Evolutionary conservation across 108 stramenopile genomes (phyloP).

Genomic region (Nitzschia sp.): DNA sequence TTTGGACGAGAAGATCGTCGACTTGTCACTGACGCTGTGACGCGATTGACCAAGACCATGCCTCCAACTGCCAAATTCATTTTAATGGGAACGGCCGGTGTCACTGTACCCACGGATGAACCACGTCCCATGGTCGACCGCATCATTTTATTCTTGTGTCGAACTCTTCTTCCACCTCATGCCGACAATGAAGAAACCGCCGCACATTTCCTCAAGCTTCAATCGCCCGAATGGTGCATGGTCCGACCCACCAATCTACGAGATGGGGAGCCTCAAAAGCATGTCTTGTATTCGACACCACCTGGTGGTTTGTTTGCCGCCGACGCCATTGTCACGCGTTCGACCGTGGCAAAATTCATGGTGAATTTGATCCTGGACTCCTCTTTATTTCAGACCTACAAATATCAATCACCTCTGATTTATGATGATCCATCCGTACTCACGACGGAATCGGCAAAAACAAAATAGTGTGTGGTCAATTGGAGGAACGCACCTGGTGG

Average conservation of each 20-base stretch:
- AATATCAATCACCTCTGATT: no score
- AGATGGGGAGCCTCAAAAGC: slow-evolving; percentile 24
- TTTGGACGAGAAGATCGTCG: neutral
- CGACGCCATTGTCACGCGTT: neutral
- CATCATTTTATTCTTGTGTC: slow-evolving; percentile 22
- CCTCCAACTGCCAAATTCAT: slow-evolving; percentile 44
- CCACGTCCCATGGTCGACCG: slow-evolving; percentile 36
- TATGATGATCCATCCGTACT: no score
- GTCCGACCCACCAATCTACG: slow-evolving; percentile 57
- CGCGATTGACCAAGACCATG: slow-evolving; percentile 21
- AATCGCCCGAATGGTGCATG: slow-evolving; percentile 35
- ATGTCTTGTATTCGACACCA: slow-evolving; percentile 27
- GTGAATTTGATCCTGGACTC: slow-evolving; percentile 18
- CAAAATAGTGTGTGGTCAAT: no score
- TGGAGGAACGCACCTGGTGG: no score
- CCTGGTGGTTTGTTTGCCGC: no score
- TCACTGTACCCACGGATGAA: slow-evolving; percentile 42
- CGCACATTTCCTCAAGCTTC: slow-evolving; percentile 21
- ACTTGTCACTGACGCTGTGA: slow-evolving; percentile 33
- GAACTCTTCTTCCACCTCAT: slow-evolving; percentile 50
- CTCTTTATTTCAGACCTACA: no score
- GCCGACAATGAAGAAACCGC: slow-evolving; percentile 60
- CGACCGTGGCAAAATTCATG: slow-evolving; percentile 31
- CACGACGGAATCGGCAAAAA: no score
- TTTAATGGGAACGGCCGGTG: slow-evolving; percentile 56